A percentile compares a stretch with the other conserved stretches of the same genome.
phyloP scores from a whole-genome alignment of 2,329 filamentous ascomycete genomes.

The Colletotrichum scovillei region DNA sequence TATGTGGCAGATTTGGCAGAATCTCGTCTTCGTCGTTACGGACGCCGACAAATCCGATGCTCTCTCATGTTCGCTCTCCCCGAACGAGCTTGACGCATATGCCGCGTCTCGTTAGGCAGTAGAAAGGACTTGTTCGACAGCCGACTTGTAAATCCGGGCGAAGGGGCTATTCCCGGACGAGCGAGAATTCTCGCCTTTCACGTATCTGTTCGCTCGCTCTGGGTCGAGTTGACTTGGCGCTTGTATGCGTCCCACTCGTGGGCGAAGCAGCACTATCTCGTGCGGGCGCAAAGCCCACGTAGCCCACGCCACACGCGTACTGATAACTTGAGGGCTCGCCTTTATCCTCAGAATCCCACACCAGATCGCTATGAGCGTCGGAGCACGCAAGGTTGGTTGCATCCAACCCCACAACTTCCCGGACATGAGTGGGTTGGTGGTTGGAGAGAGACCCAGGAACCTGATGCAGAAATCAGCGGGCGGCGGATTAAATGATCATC shows the following conservation, averaged over 20 bases:
- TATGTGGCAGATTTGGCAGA: neutral
- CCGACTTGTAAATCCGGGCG: neutral
- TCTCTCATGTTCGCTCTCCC: neutral
- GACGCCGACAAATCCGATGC: neutral
- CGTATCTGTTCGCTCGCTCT: neutral
- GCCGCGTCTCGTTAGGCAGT: neutral
- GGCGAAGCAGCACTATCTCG: slow-evolving; percentile 19
- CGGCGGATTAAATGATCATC: slow-evolving; percentile 27
- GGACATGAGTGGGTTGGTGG: slow-evolving; percentile 8
- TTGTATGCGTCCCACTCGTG: neutral
- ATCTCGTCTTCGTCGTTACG: neutral
- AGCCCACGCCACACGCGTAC: slow-evolving; percentile 20
- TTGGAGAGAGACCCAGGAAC: neutral
- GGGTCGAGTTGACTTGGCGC: neutral
- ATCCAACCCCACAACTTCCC: slow-evolving; percentile 10
- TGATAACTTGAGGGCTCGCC: slow-evolving; percentile 15
- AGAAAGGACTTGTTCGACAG: neutral
- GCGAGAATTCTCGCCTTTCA: neutral
- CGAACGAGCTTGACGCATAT: neutral
- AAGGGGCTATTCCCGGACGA: neutral
- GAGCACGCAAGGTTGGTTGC: slow-evolving; percentile 5
- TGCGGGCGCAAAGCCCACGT: slow-evolving; percentile 30
- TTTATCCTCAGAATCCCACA: slow-evolving; percentile 20
- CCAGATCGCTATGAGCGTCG: slow-evolving; percentile 16
- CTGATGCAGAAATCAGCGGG: neutral